Evolutionary conservation across 2,329 filamentous ascomycete species (phyloP), one percentile per base, ranked within the genome.

Genomic region (Ploettnerulaceae sp.): DNA sequence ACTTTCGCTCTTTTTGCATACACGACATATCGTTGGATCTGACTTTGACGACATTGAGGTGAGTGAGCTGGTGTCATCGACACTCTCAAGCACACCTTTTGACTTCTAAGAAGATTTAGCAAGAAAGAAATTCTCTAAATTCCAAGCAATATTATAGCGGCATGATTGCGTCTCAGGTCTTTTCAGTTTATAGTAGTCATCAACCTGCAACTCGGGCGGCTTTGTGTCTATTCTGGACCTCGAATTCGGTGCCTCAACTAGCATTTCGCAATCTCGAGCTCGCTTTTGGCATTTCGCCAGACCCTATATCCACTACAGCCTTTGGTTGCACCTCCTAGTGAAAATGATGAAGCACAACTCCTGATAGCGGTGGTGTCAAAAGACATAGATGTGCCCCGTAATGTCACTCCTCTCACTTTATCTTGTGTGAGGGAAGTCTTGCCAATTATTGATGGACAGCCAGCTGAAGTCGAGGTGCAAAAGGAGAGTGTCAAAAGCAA

Each of bases 111-210:
- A 4, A 35, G 9, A 15, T 25, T 59, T 41, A 57, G 56, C 45
- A 48, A 48, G 12, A 15, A 3, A 1, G 35, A 22, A 9, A 14
- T 29, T 7, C 18, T 7, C 14, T 36, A 33, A 35, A 31, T 32
- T 11, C 3, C 39, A 17, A n/a, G 17, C 39, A 25, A 5, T 9
- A 8, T 29, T 25, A 21, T 31, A 24, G 14, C 24, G 26, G 48
- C 26, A 33, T 34, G 35, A 36, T 54, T 46, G 48, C 57, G 71
- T 71, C 73, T 86, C 82, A 86, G 82, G 76, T 86, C 81, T 86
- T 86, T 85, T 84, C 80, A 85, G 80, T 84, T 77, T 74, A 63
- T 66, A 45, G 48, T 38, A 57, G 62, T 66, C 68, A 57, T 69
- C 68, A 70, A 50, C 48, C 64, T 63, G 63, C 63, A 52, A 42